These are phyloP conservation scores for Aaosphaeria arxii DNA, from an alignment of 2,329 filamentous ascomycete species.

Conservation along the genomic window DNA sequence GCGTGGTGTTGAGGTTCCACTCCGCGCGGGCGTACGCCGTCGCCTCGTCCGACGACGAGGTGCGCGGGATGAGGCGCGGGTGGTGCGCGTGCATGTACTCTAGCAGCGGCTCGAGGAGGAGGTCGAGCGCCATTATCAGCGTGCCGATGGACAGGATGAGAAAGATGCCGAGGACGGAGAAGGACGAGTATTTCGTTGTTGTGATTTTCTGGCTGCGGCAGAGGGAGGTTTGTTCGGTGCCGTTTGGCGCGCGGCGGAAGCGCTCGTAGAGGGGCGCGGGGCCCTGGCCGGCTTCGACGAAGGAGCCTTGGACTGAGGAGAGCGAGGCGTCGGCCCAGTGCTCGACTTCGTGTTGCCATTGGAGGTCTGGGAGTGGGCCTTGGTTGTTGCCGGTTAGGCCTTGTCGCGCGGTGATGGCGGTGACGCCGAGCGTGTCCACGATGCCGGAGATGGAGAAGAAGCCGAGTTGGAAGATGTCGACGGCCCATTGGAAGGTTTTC, in stretches of 20 bases:
- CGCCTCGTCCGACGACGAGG: no score
- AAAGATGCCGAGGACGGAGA: slow-evolving; percentile 6
- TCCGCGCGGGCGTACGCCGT: slow-evolving; percentile 2
- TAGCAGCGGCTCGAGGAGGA: slow-evolving; percentile 1
- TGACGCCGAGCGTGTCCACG: neutral
- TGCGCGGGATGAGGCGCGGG: neutral
- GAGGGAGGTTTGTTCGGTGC: neutral
- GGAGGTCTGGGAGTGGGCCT: slow-evolving; percentile 15
- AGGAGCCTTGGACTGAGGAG: slow-evolving; percentile 16
- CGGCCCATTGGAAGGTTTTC: neutral
- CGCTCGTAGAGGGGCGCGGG: neutral
- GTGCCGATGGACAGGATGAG: slow-evolving; percentile 5
- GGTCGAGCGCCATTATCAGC: slow-evolving; percentile 3
- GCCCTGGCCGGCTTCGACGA: slow-evolving; percentile 2
- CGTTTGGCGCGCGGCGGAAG: neutral
- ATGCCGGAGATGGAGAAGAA: slow-evolving; percentile 1
- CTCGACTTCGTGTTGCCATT: slow-evolving; percentile 30
- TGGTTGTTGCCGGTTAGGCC: slow-evolving; percentile 2
- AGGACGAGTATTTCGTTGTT: slow-evolving; percentile 4
- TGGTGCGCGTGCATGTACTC: neutral
- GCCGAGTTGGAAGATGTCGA: neutral
- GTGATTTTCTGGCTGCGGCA: slow-evolving; percentile 8
- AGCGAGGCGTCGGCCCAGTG: slow-evolving; percentile 21
- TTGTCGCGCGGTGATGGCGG: slow-evolving; percentile 1
- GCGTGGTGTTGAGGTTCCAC: slow-evolving; percentile 2